Evolutionary conservation across 306 rosid genomes (phyloP).

Genomic region (Rosa multiflora): DNA sequence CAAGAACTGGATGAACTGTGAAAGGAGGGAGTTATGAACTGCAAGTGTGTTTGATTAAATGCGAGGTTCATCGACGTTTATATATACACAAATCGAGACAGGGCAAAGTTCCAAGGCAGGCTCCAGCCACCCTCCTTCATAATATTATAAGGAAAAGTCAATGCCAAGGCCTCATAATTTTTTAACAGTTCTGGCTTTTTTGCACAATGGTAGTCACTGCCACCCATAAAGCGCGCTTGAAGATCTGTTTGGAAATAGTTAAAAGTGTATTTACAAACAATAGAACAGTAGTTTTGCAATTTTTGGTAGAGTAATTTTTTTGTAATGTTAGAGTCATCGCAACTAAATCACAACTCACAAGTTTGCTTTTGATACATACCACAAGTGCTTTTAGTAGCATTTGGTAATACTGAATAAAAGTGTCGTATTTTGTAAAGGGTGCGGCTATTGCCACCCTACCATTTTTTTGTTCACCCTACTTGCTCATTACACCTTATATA

Average conservation of each 20-base stretch:
- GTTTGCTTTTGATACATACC: neutral
- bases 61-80: neutral
- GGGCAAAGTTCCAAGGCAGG: neutral
- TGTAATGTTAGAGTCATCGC: too few species aligned
- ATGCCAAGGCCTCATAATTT: conserved; percentile 12
- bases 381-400: neutral
- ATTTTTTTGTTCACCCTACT: too few species aligned
- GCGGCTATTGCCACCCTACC: too few species aligned
- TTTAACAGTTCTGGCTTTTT: neutral
- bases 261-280: too few species aligned
- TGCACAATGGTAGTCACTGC: conserved; percentile 17
- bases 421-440: too few species aligned
- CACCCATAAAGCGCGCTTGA: neutral
- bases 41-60: neutral
- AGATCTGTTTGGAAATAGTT: neutral
- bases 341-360: too few species aligned
- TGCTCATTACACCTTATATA: too few species aligned
- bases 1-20: neutral
- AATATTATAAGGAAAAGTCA: conserved; percentile 26
- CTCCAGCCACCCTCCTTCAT: neutral
- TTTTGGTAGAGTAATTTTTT: too few species aligned
- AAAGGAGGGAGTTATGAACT: neutral
- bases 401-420: neutral
- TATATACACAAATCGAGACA: conserved; percentile 14
- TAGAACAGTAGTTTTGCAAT: too few species aligned